Evolutionary conservation across 805 yeast genomes (phyloP).

Genomic region (Yarrowia phangngaensis): DNA sequence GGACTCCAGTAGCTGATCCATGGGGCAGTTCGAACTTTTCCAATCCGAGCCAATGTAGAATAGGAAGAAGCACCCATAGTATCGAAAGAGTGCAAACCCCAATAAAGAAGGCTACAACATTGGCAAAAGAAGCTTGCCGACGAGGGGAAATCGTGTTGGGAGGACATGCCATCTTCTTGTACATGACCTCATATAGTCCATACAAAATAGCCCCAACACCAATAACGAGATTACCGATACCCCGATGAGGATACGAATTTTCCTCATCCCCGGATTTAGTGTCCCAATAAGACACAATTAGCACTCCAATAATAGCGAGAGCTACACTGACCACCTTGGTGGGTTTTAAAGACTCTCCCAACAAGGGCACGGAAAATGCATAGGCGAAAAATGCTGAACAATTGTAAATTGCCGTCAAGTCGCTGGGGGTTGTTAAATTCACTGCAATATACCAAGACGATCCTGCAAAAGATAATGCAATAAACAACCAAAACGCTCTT

Average conservation of each 20-base stretch:
- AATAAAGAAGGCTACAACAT: slow-evolving; percentile 63
- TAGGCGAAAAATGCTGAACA: slow-evolving; percentile 88
- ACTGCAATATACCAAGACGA: slow-evolving; percentile 83
- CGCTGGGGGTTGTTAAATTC: slow-evolving; percentile 74
- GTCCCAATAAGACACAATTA: slow-evolving; percentile 63
- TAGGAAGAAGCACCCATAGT: slow-evolving; percentile 48
- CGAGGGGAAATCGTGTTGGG: slow-evolving; percentile 61
- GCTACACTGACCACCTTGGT: slow-evolving; percentile 63
- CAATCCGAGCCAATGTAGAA: slow-evolving; percentile 52
- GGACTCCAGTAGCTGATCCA: slow-evolving; percentile 44
- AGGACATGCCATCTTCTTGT: slow-evolving; percentile 72
- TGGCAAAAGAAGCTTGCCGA: slow-evolving; percentile 77
- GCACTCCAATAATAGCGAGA: slow-evolving; percentile 69
- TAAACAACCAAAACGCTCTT: slow-evolving; percentile 47
- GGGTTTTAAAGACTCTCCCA: slow-evolving; percentile 61
- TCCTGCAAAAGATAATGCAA: slow-evolving; percentile 70
- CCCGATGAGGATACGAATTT: slow-evolving; percentile 51
- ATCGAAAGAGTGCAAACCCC: slow-evolving; percentile 55
- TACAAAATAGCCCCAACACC: slow-evolving; percentile 70
- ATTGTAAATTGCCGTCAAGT: slow-evolving; percentile 85
- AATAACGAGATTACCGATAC: slow-evolving; percentile 67
- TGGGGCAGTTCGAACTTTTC: slow-evolving; percentile 57
- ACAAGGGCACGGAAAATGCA: slow-evolving; percentile 71
- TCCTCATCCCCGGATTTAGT: slow-evolving; percentile 6
- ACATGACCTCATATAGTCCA: slow-evolving; percentile 79